Evolutionary conservation across 2,329 filamentous ascomycete species (phyloP), one percentile per base, ranked within the genome.

Genomic region (Rutstroemia sp.): DNA sequence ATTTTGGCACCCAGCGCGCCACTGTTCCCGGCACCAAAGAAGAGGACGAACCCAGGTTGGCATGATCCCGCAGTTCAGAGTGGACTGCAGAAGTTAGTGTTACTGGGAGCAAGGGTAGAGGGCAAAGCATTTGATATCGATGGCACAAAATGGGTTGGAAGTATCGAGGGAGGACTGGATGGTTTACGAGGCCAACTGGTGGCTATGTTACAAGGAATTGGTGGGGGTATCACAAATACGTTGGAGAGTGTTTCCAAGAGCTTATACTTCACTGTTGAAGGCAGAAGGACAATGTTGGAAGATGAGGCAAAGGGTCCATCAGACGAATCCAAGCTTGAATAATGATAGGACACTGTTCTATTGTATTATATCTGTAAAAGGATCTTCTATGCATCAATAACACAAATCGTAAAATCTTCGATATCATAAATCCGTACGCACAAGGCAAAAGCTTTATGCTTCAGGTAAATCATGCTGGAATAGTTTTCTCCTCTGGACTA

Each of bases 191-290:
- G 84, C 49, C 88, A 95, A 75, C 78, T 99, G 59, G 85, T 97
- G 53, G 76, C 76, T 60, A 81, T 95, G 74, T 78, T 99, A 70
- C 88, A 94, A 73, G 83, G 84, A 60, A 82, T 89, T 60, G 91
- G 92, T 42, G 81, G 89, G 56, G 84, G 86, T 57, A 73, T 99
- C 55, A 88, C 91, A 23, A 84, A 75, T 61, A 81, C 85, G n/a
- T 75, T 99, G 65, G 90, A 96, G 71, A 84, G 88, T 54, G 83
- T 88, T 49, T 80, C 86, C 58, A 89, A 86, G 78, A 92, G 82
- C 69, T 70, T 99, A 64, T 97, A 92, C 79, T 79, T 96, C 60
- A 89, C 92, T 12, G 76, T 99, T 66, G 92, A 97, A 77, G 83
- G 88, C 49, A 79, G 92, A 70, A 84, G 85, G 73, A 82, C 77